Evolutionary conservation across 192 early-diverging fungal species (phyloP), one percentile per base, ranked within the genome.

Genomic region (Coemansia sp.): DNA sequence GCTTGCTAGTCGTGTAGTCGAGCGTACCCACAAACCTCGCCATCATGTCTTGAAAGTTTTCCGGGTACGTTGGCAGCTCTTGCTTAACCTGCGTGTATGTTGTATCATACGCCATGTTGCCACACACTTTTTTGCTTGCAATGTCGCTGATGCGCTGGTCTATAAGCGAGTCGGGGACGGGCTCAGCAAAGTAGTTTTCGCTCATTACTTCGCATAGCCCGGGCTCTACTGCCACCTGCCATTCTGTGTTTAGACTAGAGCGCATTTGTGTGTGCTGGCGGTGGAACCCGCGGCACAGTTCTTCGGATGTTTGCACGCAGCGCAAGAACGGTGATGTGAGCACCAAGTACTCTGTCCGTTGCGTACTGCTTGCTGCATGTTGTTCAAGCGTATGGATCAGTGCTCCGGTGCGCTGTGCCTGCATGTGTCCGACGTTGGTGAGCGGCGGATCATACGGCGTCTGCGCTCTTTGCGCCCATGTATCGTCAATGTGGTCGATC

Each of bases 291-390:
- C 49, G 31, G 23, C 10, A 24, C 8, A 81, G 31, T n/a, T 47
- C 68, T 20, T 71, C 60, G 24, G 68, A 46, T 2, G 78, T 81
- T 44, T 81, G 69, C 11, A 48, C 63, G 53, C 78, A 81, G n/a
- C 78, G 78, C 31, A 68, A 60, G 21, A 81, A 81, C 25, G 78
- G 78, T 20, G 78, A 81, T 8, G 66, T 66, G 8, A 81, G 58
- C 12, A 81, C 57, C 1, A 63, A 55, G 38, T 68, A 81, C 3
- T 71, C 63, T 10, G 25, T 38, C 9, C 12, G 24, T 6, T 4
- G 7, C 8, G 55, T 24, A 63, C 54, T 12, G 5, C 40, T n/a
- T 4, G 40, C 25, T n/a, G 40, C 40, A 4, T 44, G 0, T 4
- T 51, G 34, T 42, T 81, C 78, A 2, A 71, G 63, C 25, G 52